These are phyloP conservation scores for Kluyveromyces marxianus DNA, from an alignment of 1,139 yeast species.

Conservation along the genomic window DNA sequence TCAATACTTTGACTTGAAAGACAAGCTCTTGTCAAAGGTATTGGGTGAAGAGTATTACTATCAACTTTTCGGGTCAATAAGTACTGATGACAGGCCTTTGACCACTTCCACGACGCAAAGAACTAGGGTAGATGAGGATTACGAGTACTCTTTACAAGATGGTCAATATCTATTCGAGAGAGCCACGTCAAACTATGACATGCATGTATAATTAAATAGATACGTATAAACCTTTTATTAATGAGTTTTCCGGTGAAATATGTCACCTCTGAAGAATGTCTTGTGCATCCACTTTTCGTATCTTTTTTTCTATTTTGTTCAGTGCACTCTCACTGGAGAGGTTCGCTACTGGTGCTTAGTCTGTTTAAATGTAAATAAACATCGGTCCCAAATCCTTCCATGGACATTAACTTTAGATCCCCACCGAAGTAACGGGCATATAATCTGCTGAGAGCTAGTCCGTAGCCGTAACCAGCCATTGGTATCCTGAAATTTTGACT, in stretches of 20 bases:
- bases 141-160: slow-evolving; percentile 29
- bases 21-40: slow-evolving; percentile 21
- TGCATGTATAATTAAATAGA: slow-evolving; percentile 4
- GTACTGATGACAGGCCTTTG: slow-evolving; percentile 8
- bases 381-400: slow-evolving; percentile 95
- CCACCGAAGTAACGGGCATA: slow-evolving; percentile 92
- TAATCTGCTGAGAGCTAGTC: slow-evolving; percentile 76
- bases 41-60: slow-evolving; percentile 30
- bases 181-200: slow-evolving; percentile 21
- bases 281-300: too few relatives aligned
- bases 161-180: slow-evolving; percentile 29
- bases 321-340: slow-evolving; percentile 12
- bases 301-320: too few relatives aligned
- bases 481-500: slow-evolving; percentile 47
- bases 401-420: slow-evolving; percentile 73
- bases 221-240: background rate
- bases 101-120: slow-evolving; percentile 8
- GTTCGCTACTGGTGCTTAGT: slow-evolving; percentile 22
- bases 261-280: background rate
- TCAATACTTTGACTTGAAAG: slow-evolving; percentile 25
- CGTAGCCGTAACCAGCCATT: slow-evolving; percentile 93
- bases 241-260: background rate
- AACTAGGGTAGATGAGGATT: slow-evolving; percentile 24
- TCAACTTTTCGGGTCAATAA: slow-evolving; percentile 28
- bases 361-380: slow-evolving; percentile 76